phyloP scores from a whole-genome alignment of 345 rosid species.

The Psidium friedrichsthalianum region DNA sequence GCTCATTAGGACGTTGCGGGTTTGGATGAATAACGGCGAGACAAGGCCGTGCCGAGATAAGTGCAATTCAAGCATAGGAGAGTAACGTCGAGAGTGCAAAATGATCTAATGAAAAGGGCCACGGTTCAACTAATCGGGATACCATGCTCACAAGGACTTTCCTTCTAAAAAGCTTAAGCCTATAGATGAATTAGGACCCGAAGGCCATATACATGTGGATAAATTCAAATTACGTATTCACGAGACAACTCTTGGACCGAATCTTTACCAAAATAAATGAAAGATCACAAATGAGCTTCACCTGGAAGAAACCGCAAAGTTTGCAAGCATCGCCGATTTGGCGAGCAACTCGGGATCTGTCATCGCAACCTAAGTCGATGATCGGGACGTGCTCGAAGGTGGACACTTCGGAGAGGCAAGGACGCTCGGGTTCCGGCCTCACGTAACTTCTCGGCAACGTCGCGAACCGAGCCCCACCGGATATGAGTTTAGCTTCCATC shows the following conservation, averaged over 20 bases:
- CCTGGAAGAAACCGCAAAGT: constrained; percentile 67
- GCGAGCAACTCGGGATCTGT: constrained; percentile 25
- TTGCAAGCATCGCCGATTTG: constrained; percentile 46
- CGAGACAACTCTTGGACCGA: background rate
- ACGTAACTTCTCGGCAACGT: constrained; percentile 57
- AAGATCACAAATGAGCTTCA: background rate
- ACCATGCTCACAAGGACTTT: background rate
- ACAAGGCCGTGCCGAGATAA: background rate
- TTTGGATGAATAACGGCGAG: background rate
- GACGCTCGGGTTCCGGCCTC: constrained; percentile 62
- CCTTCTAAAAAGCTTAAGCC: background rate
- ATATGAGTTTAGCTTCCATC: constrained; percentile 55
- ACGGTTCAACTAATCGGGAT: background rate
- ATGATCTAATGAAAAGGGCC: background rate
- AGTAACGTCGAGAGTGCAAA: background rate
- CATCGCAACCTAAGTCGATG: constrained; percentile 43
- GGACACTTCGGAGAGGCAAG: constrained; percentile 46
- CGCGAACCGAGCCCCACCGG: constrained; percentile 36
- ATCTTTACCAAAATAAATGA: background rate
- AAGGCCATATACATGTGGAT: background rate
- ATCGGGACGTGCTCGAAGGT: constrained; percentile 45
- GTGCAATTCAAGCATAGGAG: background rate
- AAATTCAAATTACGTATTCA: background rate
- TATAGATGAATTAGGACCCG: background rate
- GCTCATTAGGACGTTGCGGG: background rate